Conservation (phyloP, 495 filamentous ascomycete species). For the Penicillium pancosmium region DNA sequence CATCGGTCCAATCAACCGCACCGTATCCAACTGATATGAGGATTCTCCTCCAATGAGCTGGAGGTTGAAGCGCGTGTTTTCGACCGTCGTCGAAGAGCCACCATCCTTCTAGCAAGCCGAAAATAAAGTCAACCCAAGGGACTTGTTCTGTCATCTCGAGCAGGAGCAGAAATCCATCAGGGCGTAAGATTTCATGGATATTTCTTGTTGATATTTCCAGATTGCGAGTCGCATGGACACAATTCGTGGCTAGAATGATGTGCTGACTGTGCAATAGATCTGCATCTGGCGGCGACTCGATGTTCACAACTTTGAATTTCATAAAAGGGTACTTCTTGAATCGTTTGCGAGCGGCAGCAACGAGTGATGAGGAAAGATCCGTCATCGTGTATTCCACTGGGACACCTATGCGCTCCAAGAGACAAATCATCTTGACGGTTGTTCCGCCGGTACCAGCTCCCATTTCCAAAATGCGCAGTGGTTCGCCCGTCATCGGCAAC, state of each 20-base stretch:
- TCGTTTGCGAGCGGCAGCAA: slow-evolving; percentile 29
- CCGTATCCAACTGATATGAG: neutral
- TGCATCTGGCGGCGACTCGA: slow-evolving; percentile 32
- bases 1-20: slow-evolving; percentile 1
- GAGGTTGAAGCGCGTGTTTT: slow-evolving; percentile 34
- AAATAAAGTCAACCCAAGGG: slow-evolving; percentile 46
- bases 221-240: slow-evolving; percentile 47
- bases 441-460: slow-evolving; percentile 47
- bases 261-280: slow-evolving; percentile 21
- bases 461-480: slow-evolving; percentile 33
- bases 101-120: slow-evolving; percentile 53
- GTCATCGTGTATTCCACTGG: slow-evolving; percentile 45
- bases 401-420: slow-evolving; percentile 19
- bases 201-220: slow-evolving; percentile 28
- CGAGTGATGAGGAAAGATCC: slow-evolving; percentile 41
- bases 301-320: slow-evolving; percentile 32
- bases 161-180: slow-evolving; percentile 39
- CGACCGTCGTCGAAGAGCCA: slow-evolving; percentile 51
- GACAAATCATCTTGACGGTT: slow-evolving; percentile 32
- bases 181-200: slow-evolving; percentile 33
- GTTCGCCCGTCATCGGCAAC: slow-evolving; percentile 7
- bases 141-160: slow-evolving; percentile 44
- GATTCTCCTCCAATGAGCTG: slow-evolving; percentile 34
- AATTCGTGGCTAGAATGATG: slow-evolving; percentile 43
- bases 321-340: slow-evolving; percentile 23